phyloP scores from a whole-genome alignment of 805 yeast species.

The Yarrowia keelungensis region DNA sequence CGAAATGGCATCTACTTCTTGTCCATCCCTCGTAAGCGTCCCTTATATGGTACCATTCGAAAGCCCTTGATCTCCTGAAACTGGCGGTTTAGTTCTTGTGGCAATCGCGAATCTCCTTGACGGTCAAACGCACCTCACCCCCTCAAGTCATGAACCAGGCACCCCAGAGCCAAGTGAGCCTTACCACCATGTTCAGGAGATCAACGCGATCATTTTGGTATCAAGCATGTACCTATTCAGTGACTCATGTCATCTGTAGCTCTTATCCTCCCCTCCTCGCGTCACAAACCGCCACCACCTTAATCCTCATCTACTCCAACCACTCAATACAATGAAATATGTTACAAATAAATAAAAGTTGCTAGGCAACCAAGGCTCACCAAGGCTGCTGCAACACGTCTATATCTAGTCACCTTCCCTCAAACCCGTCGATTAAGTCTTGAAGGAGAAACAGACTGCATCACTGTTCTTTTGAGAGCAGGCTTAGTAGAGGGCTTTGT shows the following conservation, averaged over 20 bases:
- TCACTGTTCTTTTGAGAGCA: not conserved
- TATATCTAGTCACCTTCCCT: not conserved
- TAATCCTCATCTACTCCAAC: not conserved
- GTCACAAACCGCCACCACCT: too few species aligned
- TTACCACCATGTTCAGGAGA: not conserved
- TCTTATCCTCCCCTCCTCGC: too few species aligned
- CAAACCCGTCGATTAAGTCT: not conserved
- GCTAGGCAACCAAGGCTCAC: too few species aligned
- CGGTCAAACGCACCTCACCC: too few species aligned
- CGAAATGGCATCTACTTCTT: too few species aligned
- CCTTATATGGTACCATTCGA: not conserved
- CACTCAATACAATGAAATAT: not conserved
- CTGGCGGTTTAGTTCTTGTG: not conserved
- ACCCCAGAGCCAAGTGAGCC: not conserved
- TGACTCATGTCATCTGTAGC: too few species aligned
- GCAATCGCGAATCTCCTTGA: too few species aligned
- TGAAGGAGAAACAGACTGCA: not conserved
- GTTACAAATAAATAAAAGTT: conserved; percentile 8
- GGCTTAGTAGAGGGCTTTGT: conserved; percentile 9
- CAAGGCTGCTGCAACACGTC: not conserved
- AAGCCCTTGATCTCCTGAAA: not conserved
- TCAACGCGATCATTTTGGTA: not conserved
- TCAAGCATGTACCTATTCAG: too few species aligned
- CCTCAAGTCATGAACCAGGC: not conserved
- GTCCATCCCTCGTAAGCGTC: too few species aligned